Evolutionary conservation across 192 early-diverging fungal genomes (phyloP), one percentile per base, ranked within the genome.

Genomic region (Coemansia sp.): DNA sequence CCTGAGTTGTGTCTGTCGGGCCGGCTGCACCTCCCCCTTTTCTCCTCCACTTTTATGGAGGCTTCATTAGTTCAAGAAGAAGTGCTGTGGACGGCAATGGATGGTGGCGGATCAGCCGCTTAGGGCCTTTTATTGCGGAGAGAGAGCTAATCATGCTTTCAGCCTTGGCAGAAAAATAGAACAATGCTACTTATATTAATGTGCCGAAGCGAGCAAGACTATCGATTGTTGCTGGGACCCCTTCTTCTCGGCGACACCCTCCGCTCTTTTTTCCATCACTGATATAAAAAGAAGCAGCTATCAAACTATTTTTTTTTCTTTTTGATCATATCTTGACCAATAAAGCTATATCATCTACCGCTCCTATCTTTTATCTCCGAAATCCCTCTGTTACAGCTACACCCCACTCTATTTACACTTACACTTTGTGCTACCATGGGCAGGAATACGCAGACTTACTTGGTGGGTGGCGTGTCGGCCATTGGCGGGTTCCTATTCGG

Each of bases 401-500:
- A n/a, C n/a, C n/a, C n/a, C n/a, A n/a, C 5, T 57, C 31, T 40
- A 16, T 26, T 16, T 33, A 9, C 3, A 38, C 16, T 14, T 51
- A n/a, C 18, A 18, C 10, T 51, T 14, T 51, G 11, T 26, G 5
- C 9, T 9, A 33, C 33, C 31, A 71, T 71, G 70, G 70, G 63
- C 46, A 65, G 34, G 34, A 45, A 66, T 24, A 20, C 59, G n/a
- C 63, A 65, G 50, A 36, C 59, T 8, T 79, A 79, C 51, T 34
- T 70, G 43, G 85, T 82, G 8, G 79, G 81, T 23, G 60, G 65
- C 2, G 67, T 89, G 46, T 83, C 86, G 35, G 81, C 88, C 57
- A 67, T 90, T 53, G 88, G 86, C 66, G 88, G 85, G 14, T 77
- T 90, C 57, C 73, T 90, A 53, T 92, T 90, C 69, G 91, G 91